Base-by-base conservation (phyloP, 495 filamentous ascomycete genomes). In the Tuber borchii region DNA sequence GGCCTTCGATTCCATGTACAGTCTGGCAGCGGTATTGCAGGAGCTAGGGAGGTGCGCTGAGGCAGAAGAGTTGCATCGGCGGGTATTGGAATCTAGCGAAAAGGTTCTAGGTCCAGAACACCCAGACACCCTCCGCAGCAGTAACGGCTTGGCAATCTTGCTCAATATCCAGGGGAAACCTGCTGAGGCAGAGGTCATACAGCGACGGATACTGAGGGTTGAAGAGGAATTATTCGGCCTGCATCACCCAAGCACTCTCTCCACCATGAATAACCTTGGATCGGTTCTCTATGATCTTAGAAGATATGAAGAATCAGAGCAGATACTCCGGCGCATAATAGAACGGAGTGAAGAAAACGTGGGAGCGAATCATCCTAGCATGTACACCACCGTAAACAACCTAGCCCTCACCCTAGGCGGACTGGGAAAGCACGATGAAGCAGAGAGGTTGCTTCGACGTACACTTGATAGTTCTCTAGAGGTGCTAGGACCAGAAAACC, bases 11-110 rank as follows among this genome's bases (percentile, higher is more conserved):
- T 61, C 51, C 9, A 61, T 61, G 51, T 2, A 61, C n/a, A 26
- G 12, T 61, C n/a, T 61, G 2, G 51, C 51, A 26, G 9, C n/a
- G 9, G 51, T 61, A 26, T 61, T 61, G 9, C 10, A 26, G 8
- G 51, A 26, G 22, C n/a, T 61, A 26, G 51, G 51, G n/a, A 61
- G n/a, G 51, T 14, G 26, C 8, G n/a, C 1, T 6, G n/a, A 71
- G 17, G 74, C 76, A 34, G 40, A 75, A 45, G 76, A 78, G 43
- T 72, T 73, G 73, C 48, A 75, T 45, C n/a, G 34, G 9, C 69
- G 37, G 6, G 51, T 22, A 19, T 39, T 78, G 44, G 76, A 17
- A 46, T 48, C 45, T 12, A 9, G 5, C 19, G 73, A 72, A 43
- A 72, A 71, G 45, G 9, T 42, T 31, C 48, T 73, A 10, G 39